Percentiles rank a stretch among this genome's conserved stretches.
Evolutionary conservation across 345 rosid species (phyloP).

Genomic region (Eucalyptus fibrosa): DNA sequence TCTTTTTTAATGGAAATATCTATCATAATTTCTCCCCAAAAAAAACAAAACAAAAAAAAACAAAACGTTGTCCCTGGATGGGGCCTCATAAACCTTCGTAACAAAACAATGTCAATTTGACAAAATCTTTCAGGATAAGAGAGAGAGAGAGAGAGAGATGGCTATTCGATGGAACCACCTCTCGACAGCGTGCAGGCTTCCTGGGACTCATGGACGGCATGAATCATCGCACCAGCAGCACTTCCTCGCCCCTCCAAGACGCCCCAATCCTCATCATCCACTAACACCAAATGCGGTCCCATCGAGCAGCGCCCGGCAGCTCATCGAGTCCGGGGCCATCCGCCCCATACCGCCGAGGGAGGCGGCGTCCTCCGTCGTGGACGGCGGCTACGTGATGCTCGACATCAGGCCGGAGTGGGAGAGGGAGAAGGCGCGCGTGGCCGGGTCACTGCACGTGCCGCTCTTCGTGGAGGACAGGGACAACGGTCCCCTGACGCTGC

Average conservation of each 20-base stretch:
- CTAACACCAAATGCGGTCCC: not conserved
- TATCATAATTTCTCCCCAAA: not conserved
- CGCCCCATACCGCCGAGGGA: conserved; percentile 47
- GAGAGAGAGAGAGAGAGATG: not conserved
- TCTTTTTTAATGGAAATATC: not conserved
- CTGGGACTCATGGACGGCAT: not conserved
- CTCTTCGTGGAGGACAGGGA: conserved; percentile 64
- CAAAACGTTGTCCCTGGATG: not conserved
- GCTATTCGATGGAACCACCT: not conserved
- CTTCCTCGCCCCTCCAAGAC: not conserved
- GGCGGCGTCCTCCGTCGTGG: conserved; percentile 31
- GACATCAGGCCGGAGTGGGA: conserved; percentile 89
- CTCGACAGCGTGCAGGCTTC: not conserved
- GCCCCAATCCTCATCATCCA: not conserved
- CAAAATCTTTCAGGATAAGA: not conserved
- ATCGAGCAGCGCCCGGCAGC: conserved; percentile 16
- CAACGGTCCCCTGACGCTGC: conserved; percentile 48
- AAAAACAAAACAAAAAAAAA: not conserved
- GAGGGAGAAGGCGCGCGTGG: conserved; percentile 63
- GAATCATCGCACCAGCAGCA: not conserved
- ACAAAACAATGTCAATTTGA: not conserved
- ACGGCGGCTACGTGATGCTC: conserved; percentile 43
- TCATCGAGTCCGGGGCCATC: conserved; percentile 54
- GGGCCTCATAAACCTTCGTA: not conserved
- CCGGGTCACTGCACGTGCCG: conserved; percentile 70